Base-by-base conservation (phyloP, 2,329 filamentous ascomycete genomes). In the Fusarium irregulare region DNA sequence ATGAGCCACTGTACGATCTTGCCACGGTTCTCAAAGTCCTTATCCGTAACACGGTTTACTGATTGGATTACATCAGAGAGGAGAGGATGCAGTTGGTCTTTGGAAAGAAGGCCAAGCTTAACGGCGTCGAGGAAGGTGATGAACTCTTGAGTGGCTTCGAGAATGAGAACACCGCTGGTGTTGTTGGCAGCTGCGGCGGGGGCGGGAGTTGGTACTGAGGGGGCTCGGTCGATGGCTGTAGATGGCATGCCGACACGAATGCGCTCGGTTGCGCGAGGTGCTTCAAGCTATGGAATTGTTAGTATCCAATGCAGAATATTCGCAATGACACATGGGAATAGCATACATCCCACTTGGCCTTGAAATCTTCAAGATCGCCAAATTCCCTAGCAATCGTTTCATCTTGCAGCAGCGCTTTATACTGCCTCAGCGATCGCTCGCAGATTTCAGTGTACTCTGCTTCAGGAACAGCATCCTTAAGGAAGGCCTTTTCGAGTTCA, bases 1-100 rank as follows among this genome's bases (percentile, higher is more conserved):
- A 99, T 99, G 72, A 99, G 86, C 96, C 96, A 99, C 79, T 98
- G 94, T 60, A 99, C 94, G 74, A 99, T 98, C 86, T 98, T 98
- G 74, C 93, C 94, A 72, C 97, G 91, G 77, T 91, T 94, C 73
- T 98, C 94, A 78, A 99, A 99, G 76, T 98, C 95, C 68, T 91
- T 89, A 78, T 97, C 94, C 5, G 95, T 98, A 69, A 99, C 96
- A 77, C 97, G 96, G 82, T 98, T 98, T 70, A 98, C 95, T 4
- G 93, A 94, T 77, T 98, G 95, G 66, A 99, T 99, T 20, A 98
- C 93, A 75, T 98, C 96, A 2, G 94, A 95, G 4, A 99, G 86
- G 21, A 99, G 84, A 6, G 96, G 96, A 77, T 99, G 97, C n/a
- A 99, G 84, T 68, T 96, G 94, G 79, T 98, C 95, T 78, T 99